phyloP scores from a whole-genome alignment of 2,329 filamentous ascomycete genomes.

The Cryoendolithus antarcticus region DNA sequence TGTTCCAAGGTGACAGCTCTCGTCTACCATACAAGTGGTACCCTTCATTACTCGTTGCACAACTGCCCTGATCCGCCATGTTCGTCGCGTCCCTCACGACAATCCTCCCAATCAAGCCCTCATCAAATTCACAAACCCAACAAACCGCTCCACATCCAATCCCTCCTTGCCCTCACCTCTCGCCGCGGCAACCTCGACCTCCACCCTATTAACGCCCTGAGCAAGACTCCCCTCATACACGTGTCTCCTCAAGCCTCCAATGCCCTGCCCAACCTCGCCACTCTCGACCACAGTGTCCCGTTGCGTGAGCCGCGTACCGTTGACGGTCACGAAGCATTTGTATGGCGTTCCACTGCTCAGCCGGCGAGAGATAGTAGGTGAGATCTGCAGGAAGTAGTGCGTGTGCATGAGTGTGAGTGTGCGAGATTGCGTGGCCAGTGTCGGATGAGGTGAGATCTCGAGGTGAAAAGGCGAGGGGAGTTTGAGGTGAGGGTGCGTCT shows the following conservation, averaged over 20 bases:
- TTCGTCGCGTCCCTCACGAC: no score
- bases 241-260: conserved; percentile 38
- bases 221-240: conserved; percentile 63
- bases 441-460: conserved; percentile 52
- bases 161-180: conserved; percentile 21
- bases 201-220: conserved; percentile 63
- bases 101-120: conserved; percentile 25
- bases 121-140: conserved; percentile 60
- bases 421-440: conserved; percentile 58
- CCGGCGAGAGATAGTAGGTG: conserved; percentile 46
- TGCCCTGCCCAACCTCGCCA: conserved; percentile 7
- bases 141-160: conserved; percentile 65
- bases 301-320: conserved; percentile 47
- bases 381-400: conserved; percentile 60
- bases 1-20: no score
- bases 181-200: conserved; percentile 60
- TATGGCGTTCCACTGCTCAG: conserved; percentile 57
- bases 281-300: conserved; percentile 27
- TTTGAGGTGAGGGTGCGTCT: conserved; percentile 55
- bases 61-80: no score
- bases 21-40: no score
- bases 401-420: conserved; percentile 57
- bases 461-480: conserved; percentile 47
- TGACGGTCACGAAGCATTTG: conserved; percentile 62
- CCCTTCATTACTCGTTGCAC: no score